These are phyloP conservation scores for Waltergamsia citrina DNA, from an alignment of 2,329 filamentous ascomycete species.

Conservation along the genomic window DNA sequence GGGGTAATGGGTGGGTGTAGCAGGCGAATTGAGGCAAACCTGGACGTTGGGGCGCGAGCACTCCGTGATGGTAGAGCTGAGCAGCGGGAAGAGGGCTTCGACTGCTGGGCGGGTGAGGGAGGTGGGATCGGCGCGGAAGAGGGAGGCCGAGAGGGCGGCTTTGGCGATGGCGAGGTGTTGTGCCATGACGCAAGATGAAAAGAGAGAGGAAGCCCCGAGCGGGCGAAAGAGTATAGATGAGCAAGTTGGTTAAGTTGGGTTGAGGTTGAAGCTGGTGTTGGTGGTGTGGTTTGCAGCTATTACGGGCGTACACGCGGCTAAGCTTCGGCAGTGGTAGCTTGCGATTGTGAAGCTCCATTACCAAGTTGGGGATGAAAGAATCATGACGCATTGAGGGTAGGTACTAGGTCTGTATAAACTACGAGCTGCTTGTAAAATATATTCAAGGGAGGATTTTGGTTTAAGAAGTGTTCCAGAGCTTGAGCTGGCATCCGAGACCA, in stretches of 20 bases:
- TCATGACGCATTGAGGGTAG: no score
- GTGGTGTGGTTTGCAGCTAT: no score
- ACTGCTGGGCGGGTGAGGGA: slow-evolving; percentile 61
- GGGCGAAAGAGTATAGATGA: not conserved
- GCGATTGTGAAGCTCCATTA: not conserved
- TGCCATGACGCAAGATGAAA: slow-evolving; percentile 36
- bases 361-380: no score
- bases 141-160: slow-evolving; percentile 64
- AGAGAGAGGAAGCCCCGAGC: not conserved
- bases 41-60: slow-evolving; percentile 78
- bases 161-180: slow-evolving; percentile 70
- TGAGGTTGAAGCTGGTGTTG: not conserved
- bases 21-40: slow-evolving; percentile 53
- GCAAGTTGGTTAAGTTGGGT: not conserved
- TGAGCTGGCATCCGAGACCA: no score
- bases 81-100: slow-evolving; percentile 55
- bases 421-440: no score
- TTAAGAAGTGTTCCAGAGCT: no score
- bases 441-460: no score
- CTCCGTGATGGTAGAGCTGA: slow-evolving; percentile 56
- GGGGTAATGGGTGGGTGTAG: no score
- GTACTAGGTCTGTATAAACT: no score
- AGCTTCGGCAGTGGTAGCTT: slow-evolving; percentile 1
- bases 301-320: slow-evolving; percentile 1
- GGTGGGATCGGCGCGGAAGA: slow-evolving; percentile 65